Evolutionary conservation across 2,329 filamentous ascomycete genomes (phyloP), one percentile per base, ranked within the genome.

Genomic region (Stagonosporopsis tanaceti): DNA sequence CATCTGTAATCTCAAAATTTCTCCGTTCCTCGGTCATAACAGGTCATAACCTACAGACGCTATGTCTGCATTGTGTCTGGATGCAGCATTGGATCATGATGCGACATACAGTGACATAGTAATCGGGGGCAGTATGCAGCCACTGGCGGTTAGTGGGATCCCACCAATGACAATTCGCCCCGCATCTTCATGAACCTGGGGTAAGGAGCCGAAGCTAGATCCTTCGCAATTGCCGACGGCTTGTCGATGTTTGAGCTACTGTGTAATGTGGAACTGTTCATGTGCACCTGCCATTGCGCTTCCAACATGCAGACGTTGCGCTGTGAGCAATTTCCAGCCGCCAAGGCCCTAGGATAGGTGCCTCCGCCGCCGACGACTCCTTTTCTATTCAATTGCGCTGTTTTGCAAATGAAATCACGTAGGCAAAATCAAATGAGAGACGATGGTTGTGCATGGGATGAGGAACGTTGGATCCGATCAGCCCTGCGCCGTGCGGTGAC

Each of bases 121-220:
- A 47, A 35, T 51, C 35, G 42, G n/a, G 41, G 41, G 24, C 25
- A 30, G 30, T 34, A 6, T 17, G 30, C 45, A 4, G 15, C 11
- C 6, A 28, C 32, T 57, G 35, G n/a, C 37, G 53, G 53, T 47
- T 6, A 1, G 11, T 30, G 9, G 30, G 34, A 38, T 42, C n/a
- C 53, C 53, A 57, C 53, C 53, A 57, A 57, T 57, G 12, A 25
- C 17, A 34, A 34, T 47, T 44, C 22, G 37, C 53, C 53, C 41
- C 47, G 15, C 37, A 39, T 42, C 41, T 52, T 30, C 47, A 25
- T 12, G 27, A 47, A 47, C 37, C 53, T 44, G 53, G 47, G 47
- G 53, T 47, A 51, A 41, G 46, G 46, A 56, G 47, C 47, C 30
- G 34, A 25, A 24, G 32, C 15, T 4, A 24, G 11, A 30, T 37